These are phyloP conservation scores for Hemisphaericaspora lyxosophila DNA, from an alignment of 1,139 yeast species.

Conservation along the genomic window DNA sequence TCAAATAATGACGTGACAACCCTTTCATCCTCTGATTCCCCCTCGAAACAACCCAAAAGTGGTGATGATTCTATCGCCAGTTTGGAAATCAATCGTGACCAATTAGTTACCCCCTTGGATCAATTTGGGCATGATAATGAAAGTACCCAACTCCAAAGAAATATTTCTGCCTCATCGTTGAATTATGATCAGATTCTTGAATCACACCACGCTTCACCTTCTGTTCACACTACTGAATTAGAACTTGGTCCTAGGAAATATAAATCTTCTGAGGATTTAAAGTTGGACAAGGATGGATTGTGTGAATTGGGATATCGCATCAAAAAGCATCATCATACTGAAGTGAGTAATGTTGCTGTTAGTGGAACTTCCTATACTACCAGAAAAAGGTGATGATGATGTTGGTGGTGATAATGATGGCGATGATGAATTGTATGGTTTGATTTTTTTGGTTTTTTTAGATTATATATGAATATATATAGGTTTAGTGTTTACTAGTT, in stretches of 20 bases:
- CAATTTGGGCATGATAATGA: constrained; percentile 1
- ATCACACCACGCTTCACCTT: neutral
- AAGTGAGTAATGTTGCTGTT: constrained; percentile 34
- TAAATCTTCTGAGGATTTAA: constrained; percentile 10
- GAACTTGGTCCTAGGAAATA: neutral
- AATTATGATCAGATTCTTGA: constrained; percentile 7
- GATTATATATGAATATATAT: neutral
- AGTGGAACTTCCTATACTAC: constrained; percentile 31
- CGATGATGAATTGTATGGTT: no score
- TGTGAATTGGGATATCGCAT: constrained; percentile 48
- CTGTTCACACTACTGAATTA: neutral
- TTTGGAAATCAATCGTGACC: neutral
- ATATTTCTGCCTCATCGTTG: constrained; percentile 12
- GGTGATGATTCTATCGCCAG: neutral
- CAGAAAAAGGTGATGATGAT: constrained; percentile 14
- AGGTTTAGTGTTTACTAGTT: no score
- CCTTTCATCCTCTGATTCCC: neutral
- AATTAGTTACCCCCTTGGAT: neutral
- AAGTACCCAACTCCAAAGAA: constrained; percentile 1
- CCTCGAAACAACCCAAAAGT: neutral
- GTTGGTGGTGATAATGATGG: neutral
- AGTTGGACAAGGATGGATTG: constrained; percentile 30
- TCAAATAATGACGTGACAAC: neutral
- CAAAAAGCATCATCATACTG: constrained; percentile 46
- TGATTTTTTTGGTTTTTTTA: no score